Evolutionary conservation across 1,284 basidiomycete species (phyloP).

Genomic region (Malassezia sp.): DNA sequence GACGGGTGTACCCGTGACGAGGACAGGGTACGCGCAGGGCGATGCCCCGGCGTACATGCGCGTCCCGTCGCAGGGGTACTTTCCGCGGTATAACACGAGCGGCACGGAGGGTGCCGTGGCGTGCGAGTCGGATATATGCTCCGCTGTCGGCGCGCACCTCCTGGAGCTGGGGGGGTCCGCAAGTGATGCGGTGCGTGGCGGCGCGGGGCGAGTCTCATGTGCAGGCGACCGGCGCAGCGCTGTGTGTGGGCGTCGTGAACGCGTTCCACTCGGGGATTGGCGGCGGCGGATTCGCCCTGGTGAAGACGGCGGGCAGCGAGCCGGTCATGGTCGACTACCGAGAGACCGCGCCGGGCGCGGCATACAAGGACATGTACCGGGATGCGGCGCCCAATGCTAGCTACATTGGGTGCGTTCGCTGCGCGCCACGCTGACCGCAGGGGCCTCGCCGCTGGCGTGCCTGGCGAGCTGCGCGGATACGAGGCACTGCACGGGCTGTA

Average conservation of each 20-base stretch:
- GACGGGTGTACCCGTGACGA: too few relatives aligned
- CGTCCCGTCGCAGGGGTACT: slow-evolving; percentile 31
- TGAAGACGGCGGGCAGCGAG: slow-evolving; percentile 20
- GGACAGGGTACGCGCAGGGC: too few relatives aligned
- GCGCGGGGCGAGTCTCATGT: neutral
- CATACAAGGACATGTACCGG: slow-evolving; percentile 46
- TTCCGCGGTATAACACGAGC: slow-evolving; percentile 17
- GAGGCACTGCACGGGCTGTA: slow-evolving; percentile 38
- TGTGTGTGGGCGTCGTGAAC: slow-evolving; percentile 48
- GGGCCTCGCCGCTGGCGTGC: slow-evolving; percentile 44
- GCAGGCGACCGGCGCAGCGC: slow-evolving; percentile 37
- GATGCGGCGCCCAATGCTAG: slow-evolving; percentile 21
- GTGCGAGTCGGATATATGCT: slow-evolving; percentile 47
- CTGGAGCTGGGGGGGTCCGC: slow-evolving; percentile 48
- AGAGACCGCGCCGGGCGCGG: slow-evolving; percentile 47
- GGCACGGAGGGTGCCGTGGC: slow-evolving; percentile 37
- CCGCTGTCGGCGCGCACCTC: slow-evolving; percentile 47
- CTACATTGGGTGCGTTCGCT: slow-evolving; percentile 20
- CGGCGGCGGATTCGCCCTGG: slow-evolving; percentile 42
- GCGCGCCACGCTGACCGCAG: slow-evolving; percentile 19
- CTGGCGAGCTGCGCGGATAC: slow-evolving; percentile 45
- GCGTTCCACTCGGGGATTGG: slow-evolving; percentile 49
- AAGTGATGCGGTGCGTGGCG: slow-evolving; percentile 43
- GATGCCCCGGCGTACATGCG: slow-evolving; percentile 14
- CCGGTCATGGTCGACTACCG: slow-evolving; percentile 49